Base-by-base conservation (phyloP, 768 basidiomycete species). In the Amanita muscaria region DNA sequence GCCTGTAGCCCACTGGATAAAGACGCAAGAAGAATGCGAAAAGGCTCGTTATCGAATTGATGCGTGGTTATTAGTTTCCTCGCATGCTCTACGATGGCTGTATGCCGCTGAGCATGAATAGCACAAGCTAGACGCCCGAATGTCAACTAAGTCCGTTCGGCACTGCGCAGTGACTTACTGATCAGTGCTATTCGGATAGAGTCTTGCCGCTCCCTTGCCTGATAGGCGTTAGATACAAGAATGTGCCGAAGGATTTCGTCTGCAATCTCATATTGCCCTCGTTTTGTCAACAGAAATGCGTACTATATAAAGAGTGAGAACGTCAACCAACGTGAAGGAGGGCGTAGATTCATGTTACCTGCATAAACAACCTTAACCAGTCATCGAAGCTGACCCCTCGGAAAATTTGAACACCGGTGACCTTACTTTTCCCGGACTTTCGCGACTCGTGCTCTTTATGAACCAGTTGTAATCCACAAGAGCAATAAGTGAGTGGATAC, bases 11-110 rank as follows among this genome's bases (percentile, higher is more conserved):
- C 88, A 47, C 81, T 80, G 0, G 81, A 78, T 3, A 96, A 72
- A 0, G 76, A 75, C 0, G 84, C 83, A 3, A 83, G 57, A 16
- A 94, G 71, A 38, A 97, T 72, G 5, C 89, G 80, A 10, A 86
- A 64, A 0, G 90, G 83, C 32, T 93, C 89, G 42, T 90, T 86
- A 56, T 91, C 83, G 67, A 88, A 91, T 56, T 94, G 90, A 55
- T 90, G 70, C 0, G 65, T 63, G 24, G 74, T 79, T 46, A 87
- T 78, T 24, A 97, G 64, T 50, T 84, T 84, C 19, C 90, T 78
- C 24, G 74, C 74, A 55, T 88, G 83, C 48, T 88, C 83, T 12
- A 88, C 76, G 12, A 86, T 76, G 8, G 71, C 64, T 16, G 66
- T 54, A 54, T 74, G 75, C 9, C 77, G 72, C 40, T 76, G 66